Conservation (phyloP, 352 stramenopile genomes). For the Phytophthora fragariae region DNA sequence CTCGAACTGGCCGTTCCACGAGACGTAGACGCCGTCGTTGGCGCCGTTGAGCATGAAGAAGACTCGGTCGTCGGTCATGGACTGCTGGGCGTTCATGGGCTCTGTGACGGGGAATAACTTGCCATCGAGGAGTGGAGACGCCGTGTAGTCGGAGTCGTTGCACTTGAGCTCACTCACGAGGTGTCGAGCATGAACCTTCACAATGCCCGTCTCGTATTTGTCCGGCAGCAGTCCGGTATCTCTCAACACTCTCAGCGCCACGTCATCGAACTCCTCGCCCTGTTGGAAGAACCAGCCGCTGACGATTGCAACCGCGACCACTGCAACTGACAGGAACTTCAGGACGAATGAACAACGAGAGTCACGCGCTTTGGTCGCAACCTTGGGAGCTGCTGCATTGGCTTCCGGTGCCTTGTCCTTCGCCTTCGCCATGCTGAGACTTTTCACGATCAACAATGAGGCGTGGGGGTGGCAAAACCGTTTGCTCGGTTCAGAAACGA, state of each 20-base stretch:
- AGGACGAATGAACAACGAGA: slow-evolving; percentile 16
- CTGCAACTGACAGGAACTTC: slow-evolving; percentile 31
- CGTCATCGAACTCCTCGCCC: slow-evolving; percentile 21
- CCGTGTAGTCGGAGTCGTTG: slow-evolving; percentile 44
- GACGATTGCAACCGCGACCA: slow-evolving; percentile 21
- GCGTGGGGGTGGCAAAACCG: slow-evolving; percentile 1
- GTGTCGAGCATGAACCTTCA: slow-evolving; percentile 50
- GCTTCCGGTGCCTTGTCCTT: not conserved
- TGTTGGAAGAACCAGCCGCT: slow-evolving; percentile 28
- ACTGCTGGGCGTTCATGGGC: slow-evolving; percentile 52
- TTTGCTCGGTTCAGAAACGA: slow-evolving; percentile 17
- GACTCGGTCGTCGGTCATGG: slow-evolving; percentile 51
- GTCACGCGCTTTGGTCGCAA: not conserved
- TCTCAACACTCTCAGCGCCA: slow-evolving; percentile 23
- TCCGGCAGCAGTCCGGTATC: slow-evolving; percentile 37
- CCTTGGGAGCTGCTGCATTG: not conserved
- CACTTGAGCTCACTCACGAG: slow-evolving; percentile 50
- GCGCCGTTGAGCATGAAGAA: slow-evolving; percentile 90
- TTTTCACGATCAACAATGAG: slow-evolving; percentile 10
- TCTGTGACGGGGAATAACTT: slow-evolving; percentile 56
- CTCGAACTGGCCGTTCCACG: slow-evolving; percentile 78
- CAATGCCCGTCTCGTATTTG: slow-evolving; percentile 70
- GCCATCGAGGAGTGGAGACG: slow-evolving; percentile 47
- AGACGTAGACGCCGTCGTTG: slow-evolving; percentile 83
- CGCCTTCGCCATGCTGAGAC: slow-evolving; percentile 15